phyloP scores from a whole-genome alignment of 2,329 filamentous ascomycete genomes.

The Trichophyton benhamiae region DNA sequence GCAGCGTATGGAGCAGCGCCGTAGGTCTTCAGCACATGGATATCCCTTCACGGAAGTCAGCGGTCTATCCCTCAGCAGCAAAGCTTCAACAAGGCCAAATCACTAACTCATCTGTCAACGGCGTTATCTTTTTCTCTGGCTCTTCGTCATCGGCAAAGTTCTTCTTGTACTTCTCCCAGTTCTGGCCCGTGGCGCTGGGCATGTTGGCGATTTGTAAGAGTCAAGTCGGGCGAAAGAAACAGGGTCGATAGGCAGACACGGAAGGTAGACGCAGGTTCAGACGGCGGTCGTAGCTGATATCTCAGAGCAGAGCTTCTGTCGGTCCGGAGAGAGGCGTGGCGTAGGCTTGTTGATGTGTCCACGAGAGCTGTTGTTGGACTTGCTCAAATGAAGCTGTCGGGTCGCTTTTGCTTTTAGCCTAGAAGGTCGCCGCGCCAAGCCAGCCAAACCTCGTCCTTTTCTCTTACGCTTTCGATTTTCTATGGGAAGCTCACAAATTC shows the following conservation, averaged over 20 bases:
- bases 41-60: slow-evolving; percentile 56
- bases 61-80: slow-evolving; percentile 2
- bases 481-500: slow-evolving; percentile 6
- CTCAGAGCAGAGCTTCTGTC: background rate
- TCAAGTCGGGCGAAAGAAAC: background rate
- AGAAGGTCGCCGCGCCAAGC: slow-evolving; percentile 10
- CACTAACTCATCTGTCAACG: slow-evolving; percentile 84
- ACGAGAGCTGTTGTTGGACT: slow-evolving; percentile 3
- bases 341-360: background rate
- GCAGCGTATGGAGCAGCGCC: slow-evolving; percentile 91
- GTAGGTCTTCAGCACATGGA: slow-evolving; percentile 98
- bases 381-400: background rate
- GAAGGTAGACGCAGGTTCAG: background rate
- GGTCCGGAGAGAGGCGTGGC: background rate
- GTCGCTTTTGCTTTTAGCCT: background rate
- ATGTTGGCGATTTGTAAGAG: slow-evolving; percentile 38
- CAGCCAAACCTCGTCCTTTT: background rate
- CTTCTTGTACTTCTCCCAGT: slow-evolving; percentile 99
- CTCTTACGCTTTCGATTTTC: background rate
- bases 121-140: slow-evolving; percentile 99
- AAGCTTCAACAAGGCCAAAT: background rate
- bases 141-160: slow-evolving; percentile 91
- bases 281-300: background rate
- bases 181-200: slow-evolving; percentile 86
- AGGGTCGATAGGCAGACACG: background rate